Evolutionary conservation across 1,284 basidiomycete species (phyloP), one percentile per base, ranked within the genome.

Genomic region (Peniophora sp.): DNA sequence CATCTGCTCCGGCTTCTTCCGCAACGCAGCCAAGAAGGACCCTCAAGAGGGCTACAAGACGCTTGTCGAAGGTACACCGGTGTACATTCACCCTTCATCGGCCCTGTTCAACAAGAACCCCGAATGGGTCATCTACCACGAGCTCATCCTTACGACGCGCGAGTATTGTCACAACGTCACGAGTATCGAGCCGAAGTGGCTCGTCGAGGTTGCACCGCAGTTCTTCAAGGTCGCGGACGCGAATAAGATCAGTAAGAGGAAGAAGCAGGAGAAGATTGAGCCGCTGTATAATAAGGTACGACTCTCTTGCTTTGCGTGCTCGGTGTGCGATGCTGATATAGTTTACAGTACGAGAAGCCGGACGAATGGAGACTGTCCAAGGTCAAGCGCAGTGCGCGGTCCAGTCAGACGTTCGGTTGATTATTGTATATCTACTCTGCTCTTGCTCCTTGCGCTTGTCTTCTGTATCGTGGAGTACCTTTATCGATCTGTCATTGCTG

Each of bases 111-210:
- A 98, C 66, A 84, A 94, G 36, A 88, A 90, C 18, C 85, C 86
- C 0, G 85, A 89, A 65, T 88, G 84, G 81, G 75, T 79, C 54
- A 77, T 90, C 57, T 90, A 88, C 66, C 83, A 88, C 68, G 86
- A 88, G 59, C 66, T 90, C 55, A 78, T 88, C 51, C 68, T 87
- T 53, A 88, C 85, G 12, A 84, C 83, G 43, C 78, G 85, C 55
- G 95, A 97, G 68, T 98, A 98, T 68, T 97, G 94, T 74, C 92
- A 94, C 64, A 95, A 95, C 60, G 92, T 95, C 24, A 97, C 93
- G 1, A 92, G 93, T 1, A 85, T 99, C 54, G 97, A 99, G 65
- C 95, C 97, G 2, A 97, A 97, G 69, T 99, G 97, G 97, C 80
- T 99, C 14, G 91, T 96, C 6, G 96, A 99, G 64, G 95, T 97